Evolutionary conservation across 2,329 filamentous ascomycete genomes (phyloP).

Genomic region (Fusarium succisae): DNA sequence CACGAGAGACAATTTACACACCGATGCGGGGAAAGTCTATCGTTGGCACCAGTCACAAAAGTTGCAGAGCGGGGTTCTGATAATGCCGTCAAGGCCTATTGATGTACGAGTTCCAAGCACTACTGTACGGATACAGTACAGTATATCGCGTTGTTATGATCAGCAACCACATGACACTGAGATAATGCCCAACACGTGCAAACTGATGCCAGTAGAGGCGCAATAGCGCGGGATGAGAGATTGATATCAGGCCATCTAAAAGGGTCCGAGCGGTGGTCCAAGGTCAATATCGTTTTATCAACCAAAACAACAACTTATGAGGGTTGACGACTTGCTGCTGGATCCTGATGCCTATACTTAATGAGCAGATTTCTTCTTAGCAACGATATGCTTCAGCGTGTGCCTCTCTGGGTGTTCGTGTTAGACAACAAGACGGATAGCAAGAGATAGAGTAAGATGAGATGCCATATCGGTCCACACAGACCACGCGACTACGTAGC

Average conservation of each 20-base stretch:
- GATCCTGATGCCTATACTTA: neutral
- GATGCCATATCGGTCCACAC: neutral
- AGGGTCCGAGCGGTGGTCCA: conserved; percentile 16
- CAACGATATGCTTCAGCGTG: neutral
- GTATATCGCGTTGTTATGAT: conserved; percentile 10
- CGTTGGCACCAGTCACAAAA: conserved; percentile 26
- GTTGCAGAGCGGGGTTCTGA: conserved; percentile 16
- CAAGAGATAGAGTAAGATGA: neutral
- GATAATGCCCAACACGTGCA: conserved; percentile 29
- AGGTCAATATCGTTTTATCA: neutral
- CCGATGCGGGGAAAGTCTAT: conserved; percentile 26
- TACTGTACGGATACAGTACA: neutral
- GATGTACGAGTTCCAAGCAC: neutral
- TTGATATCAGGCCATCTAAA: conserved; percentile 5
- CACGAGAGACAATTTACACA: conserved; percentile 21
- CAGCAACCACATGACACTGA: conserved; percentile 36
- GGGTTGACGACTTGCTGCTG: neutral
- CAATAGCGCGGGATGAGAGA: conserved; percentile 8
- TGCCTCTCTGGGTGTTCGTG: neutral
- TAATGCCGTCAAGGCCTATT: conserved; percentile 6
- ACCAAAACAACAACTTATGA: neutral
- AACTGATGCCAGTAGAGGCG: conserved; percentile 1
- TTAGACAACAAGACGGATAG: neutral
- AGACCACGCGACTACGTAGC: conserved; percentile 5
- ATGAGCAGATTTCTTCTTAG: neutral